Base-by-base conservation (phyloP, 495 filamentous ascomycete species). In the Neurospora sp. region DNA sequence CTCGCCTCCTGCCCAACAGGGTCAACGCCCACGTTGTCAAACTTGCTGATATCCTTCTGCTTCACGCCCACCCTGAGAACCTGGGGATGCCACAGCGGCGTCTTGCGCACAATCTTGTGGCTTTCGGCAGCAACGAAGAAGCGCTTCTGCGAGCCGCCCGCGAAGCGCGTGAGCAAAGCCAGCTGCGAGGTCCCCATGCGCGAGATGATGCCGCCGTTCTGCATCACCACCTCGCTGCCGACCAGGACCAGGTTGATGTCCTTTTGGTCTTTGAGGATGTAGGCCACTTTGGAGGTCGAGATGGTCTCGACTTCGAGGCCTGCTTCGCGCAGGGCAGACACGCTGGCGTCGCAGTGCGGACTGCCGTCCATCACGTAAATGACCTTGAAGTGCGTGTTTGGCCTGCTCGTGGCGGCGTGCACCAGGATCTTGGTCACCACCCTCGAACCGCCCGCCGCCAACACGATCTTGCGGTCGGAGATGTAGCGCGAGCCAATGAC, bases 81-180 rank as follows among this genome's bases (percentile, higher is more conserved):
- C 53, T 77, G 76, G 1, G 79, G 79, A 27, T 79, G 70, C 16
- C 71, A 68, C 8, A 76, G 74, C 1, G 78, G 73, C 4, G 75
- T 76, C 70, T 79, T 80, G 31, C 76, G 78, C 71, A 78, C 79
- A 70, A 83, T 41, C 81, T 97, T 99, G 83, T 99, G 95, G 75
- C 93, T 97, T 81, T 99, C 96, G 5, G 93, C 93, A 8, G 93
- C 94, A 35, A 97, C 94, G 78, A 94, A 97, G 79, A 98, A 93
- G 0, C 92, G 91, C 78, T 93, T 94, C 7, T 73, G 74, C 16
- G 75, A 72, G 41, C 78, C 79, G 6, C 88, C 87, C 72, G 90
- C 88, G 4, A 88, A 87, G 74, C 93, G 93, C 53, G 93, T 93
- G 68, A 97, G 84, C 68, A 92, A 82, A 1, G 93, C 94, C 69